These are phyloP conservation scores for Cryptococcus sp. DNA, from an alignment of 1,284 basidiomycete species.

Conservation along the genomic window DNA sequence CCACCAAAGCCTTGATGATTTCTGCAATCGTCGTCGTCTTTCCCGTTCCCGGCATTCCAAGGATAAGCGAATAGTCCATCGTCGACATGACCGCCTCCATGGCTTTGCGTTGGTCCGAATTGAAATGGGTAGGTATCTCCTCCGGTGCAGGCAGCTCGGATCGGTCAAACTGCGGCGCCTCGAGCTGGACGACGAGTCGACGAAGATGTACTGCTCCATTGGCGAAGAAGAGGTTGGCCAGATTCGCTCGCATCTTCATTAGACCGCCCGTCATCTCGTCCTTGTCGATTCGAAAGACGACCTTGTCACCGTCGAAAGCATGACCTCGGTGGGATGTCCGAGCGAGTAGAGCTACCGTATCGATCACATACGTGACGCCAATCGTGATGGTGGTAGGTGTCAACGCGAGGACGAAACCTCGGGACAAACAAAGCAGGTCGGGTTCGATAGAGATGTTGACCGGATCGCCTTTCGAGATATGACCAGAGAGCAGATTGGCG, in stretches of 20 bases:
- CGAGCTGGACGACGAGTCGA: constrained; percentile 74
- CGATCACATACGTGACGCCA: constrained; percentile 75
- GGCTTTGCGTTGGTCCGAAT: constrained; percentile 68
- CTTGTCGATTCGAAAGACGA: constrained; percentile 82
- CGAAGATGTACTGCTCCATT: constrained; percentile 59
- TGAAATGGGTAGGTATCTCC: constrained; percentile 52
- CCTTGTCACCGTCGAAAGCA: constrained; percentile 20
- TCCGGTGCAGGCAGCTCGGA: constrained; percentile 27
- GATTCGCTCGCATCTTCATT: constrained; percentile 80
- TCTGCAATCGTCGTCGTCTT: constrained; percentile 94
- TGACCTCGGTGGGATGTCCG: constrained; percentile 36
- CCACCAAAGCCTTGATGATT: constrained; percentile 73
- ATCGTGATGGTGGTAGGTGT: constrained; percentile 61
- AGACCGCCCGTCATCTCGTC: constrained; percentile 86
- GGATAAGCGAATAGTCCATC: constrained; percentile 81
- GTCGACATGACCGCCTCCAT: constrained; percentile 70
- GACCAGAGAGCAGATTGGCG: constrained; percentile 64
- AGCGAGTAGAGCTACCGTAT: constrained; percentile 52
- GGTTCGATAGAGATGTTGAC: constrained; percentile 81
- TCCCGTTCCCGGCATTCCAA: constrained; percentile 98
- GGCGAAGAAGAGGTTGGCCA: constrained; percentile 77
- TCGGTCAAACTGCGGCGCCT: constrained; percentile 58
- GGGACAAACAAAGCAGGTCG: constrained; percentile 69
- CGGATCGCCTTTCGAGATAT: constrained; percentile 72
- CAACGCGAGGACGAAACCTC: constrained; percentile 76